Evolutionary conservation across 2,329 filamentous ascomycete species (phyloP).

Genomic region (Fusarium algeriense): DNA sequence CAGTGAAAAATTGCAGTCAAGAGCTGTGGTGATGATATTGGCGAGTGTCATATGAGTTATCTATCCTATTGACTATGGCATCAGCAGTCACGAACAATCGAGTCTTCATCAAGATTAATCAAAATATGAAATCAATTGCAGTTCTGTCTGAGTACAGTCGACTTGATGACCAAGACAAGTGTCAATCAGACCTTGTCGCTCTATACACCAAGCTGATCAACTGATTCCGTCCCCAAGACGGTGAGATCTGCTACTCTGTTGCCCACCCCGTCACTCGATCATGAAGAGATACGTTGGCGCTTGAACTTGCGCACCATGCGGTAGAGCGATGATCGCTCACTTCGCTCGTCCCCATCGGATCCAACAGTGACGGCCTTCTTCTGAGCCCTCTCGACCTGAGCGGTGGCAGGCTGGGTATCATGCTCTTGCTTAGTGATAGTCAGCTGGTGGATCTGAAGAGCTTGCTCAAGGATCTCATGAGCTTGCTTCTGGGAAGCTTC

Average conservation of each 20-base stretch:
- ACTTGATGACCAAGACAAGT: neutral
- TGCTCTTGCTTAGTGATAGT: conserved; percentile 25
- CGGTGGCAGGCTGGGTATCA: neutral
- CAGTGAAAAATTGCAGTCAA: neutral
- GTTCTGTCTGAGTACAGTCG: neutral
- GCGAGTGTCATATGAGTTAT: neutral
- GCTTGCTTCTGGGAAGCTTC: conserved; percentile 37
- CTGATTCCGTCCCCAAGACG: neutral
- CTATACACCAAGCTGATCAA: conserved; percentile 9
- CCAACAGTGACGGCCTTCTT: neutral
- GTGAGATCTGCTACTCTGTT: neutral
- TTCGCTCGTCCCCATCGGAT: neutral
- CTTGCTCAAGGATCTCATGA: conserved; percentile 22
- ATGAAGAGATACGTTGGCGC: conserved; percentile 19
- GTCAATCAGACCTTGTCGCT: neutral
- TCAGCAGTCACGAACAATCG: neutral
- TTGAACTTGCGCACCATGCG: conserved; percentile 31
- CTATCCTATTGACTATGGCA: neutral
- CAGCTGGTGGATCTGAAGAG: conserved; percentile 42
- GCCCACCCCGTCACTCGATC: neutral
- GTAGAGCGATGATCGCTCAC: conserved; percentile 22
- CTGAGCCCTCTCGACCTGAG: neutral
- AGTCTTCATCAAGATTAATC: neutral
- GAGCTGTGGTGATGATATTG: neutral
- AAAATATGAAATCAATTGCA: neutral